Conservation (phyloP, 345 rosid genomes). For the Citrus inodora region DNA sequence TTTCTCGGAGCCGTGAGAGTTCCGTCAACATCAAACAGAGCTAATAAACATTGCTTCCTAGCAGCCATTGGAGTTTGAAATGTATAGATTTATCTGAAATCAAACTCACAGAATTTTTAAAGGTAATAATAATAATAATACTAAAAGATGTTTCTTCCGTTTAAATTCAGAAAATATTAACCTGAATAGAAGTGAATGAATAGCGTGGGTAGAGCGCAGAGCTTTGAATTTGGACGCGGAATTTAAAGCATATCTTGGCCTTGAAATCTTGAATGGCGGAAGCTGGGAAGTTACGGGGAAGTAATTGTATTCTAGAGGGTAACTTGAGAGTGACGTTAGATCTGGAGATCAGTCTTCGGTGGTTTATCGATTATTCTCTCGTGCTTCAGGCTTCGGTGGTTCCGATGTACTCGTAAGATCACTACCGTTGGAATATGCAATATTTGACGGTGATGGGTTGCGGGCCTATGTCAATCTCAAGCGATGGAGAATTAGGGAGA, state of each 20-base stretch:
- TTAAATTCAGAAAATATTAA: not conserved
- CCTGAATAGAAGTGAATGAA: not conserved
- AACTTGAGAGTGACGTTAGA: not conserved
- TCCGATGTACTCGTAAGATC: not conserved
- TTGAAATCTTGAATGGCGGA: constrained; percentile 5
- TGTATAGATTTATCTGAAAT: not conserved
- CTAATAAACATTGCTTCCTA: constrained; percentile 72
- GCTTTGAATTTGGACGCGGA: not conserved
- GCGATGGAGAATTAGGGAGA: not conserved
- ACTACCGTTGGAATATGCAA: not conserved
- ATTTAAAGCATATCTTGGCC: constrained; percentile 16
- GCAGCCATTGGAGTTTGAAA: constrained; percentile 25
- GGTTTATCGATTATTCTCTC: not conserved
- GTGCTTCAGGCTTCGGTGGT: not conserved
- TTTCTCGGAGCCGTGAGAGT: constrained; percentile 98
- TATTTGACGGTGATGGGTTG: not conserved
- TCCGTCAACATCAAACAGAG: constrained; percentile 95
- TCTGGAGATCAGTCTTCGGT: not conserved
- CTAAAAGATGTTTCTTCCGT: too few relatives aligned
- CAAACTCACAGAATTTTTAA: not conserved
- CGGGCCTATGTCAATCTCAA: too few relatives aligned
- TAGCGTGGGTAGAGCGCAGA: not conserved
- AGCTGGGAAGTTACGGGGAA: constrained; percentile 1
- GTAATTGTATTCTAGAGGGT: not conserved
- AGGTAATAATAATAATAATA: too few relatives aligned